Evolutionary conservation across 768 basidiomycete species (phyloP).

Genomic region (Mycena sanguinolenta): DNA sequence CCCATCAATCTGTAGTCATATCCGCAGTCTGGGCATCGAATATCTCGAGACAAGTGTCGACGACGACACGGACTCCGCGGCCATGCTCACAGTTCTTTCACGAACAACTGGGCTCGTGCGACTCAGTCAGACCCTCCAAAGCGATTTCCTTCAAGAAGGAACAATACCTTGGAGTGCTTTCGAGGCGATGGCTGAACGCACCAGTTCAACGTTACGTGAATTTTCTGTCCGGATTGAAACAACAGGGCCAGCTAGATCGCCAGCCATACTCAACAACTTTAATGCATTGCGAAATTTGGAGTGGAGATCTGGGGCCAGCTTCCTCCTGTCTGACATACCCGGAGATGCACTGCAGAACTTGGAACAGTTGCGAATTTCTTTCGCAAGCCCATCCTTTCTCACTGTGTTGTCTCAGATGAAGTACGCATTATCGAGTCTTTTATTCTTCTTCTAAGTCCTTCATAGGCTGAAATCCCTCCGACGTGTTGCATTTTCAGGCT

Average conservation of each 20-base stretch:
- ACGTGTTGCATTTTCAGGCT: not conserved
- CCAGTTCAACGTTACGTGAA: constrained; percentile 1
- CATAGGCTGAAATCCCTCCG: constrained; percentile 8
- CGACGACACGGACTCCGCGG: too few relatives aligned
- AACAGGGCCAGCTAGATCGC: not conserved
- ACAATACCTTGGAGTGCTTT: constrained; percentile 15
- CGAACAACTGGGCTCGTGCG: not conserved
- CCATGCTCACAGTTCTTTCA: not conserved
- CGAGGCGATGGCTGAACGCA: not conserved
- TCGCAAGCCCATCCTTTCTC: not conserved
- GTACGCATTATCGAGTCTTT: not conserved
- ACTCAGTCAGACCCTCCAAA: not conserved
- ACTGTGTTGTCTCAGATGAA: not conserved
- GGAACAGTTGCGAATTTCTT: not conserved
- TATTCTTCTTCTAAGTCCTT: not conserved
- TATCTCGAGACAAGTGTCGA: not conserved
- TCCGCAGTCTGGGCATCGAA: not conserved
- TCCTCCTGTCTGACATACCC: not conserved
- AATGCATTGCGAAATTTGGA: not conserved
- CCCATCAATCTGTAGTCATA: not conserved
- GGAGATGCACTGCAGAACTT: not conserved
- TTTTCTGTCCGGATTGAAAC: not conserved
- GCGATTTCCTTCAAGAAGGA: not conserved
- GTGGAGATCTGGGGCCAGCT: not conserved
- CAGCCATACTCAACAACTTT: not conserved